These are phyloP conservation scores for Hypericum androsaemum DNA, from an alignment of 345 rosid genomes.

Conservation along the genomic window DNA sequence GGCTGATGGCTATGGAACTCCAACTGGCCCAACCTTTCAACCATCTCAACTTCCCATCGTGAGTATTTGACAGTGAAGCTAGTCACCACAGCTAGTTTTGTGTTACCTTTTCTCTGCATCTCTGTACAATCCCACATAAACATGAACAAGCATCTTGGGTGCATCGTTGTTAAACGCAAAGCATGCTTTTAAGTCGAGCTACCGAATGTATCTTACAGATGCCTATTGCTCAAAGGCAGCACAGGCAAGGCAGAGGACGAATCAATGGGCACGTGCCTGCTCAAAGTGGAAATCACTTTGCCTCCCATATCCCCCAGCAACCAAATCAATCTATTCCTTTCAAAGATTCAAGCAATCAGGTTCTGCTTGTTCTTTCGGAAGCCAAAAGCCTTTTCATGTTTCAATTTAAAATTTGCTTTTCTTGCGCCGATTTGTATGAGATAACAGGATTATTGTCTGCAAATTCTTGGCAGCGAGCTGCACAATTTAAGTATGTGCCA, in stretches of 20 bases:
- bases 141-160: neutral
- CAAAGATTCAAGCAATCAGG: conserved; percentile 50
- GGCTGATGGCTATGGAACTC: conserved; percentile 33
- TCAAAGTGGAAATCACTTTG: conserved; percentile 26
- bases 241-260: conserved; percentile 40
- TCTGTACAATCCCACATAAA: neutral
- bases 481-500: conserved; percentile 29
- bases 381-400: neutral
- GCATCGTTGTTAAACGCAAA: neutral
- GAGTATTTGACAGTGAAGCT: conserved; percentile 5
- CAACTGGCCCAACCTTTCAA: conserved; percentile 41
- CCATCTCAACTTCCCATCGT: conserved; percentile 40
- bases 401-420: neutral
- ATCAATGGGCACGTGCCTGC: conserved; percentile 31
- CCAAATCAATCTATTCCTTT: conserved; percentile 24
- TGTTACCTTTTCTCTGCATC: neutral
- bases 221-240: conserved; percentile 33
- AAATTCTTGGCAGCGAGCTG: conserved; percentile 20
- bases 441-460: neutral
- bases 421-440: neutral
- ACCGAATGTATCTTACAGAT: conserved; percentile 22
- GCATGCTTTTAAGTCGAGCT: conserved; percentile 1
- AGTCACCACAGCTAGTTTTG: neutral
- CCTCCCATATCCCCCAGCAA: conserved; percentile 33
- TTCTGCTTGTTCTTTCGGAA: conserved; percentile 11